Evolutionary conservation across 768 basidiomycete species (phyloP).

Genomic region (Naganishia antarctica): DNA sequence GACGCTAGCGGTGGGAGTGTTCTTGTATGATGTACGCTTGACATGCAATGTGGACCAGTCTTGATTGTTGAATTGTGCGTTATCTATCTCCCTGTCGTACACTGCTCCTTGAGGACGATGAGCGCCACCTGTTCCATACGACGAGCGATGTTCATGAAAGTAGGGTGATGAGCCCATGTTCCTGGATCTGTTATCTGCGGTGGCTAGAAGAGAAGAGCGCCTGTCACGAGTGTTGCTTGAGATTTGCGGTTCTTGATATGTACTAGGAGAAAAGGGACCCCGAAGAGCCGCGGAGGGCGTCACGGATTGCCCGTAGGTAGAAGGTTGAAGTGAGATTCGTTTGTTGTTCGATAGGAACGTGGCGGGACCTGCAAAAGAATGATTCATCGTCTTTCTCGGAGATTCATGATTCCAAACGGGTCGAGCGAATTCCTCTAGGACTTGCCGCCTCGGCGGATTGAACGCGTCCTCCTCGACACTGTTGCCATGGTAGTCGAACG

Average conservation of each 20-base stretch:
- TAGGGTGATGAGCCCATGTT: too few species aligned
- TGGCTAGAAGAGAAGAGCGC: too few species aligned
- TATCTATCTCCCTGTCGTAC: too few species aligned
- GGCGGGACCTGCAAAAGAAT: background rate
- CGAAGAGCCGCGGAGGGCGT: background rate
- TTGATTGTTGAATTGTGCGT: background rate
- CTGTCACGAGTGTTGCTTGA: too few species aligned
- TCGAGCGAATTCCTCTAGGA: background rate
- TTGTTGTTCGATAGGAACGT: background rate
- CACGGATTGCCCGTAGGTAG: background rate
- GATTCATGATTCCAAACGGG: background rate
- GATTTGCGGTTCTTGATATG: too few species aligned
- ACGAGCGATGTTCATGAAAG: too few species aligned
- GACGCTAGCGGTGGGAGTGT: background rate
- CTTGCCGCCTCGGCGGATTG: background rate
- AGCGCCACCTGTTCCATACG: too few species aligned
- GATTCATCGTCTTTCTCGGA: background rate
- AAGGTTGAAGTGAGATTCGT: background rate
- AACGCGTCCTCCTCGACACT: background rate
- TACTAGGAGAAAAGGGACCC: too few species aligned
- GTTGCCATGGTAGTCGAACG: too few species aligned
- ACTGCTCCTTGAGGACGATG: too few species aligned
- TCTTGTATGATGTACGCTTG: slow-evolving; percentile 3
- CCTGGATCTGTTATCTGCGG: too few species aligned
- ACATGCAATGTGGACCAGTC: slow-evolving; percentile 13